Base-by-base conservation (phyloP, 495 filamentous ascomycete species). In the Podospora sp. region DNA sequence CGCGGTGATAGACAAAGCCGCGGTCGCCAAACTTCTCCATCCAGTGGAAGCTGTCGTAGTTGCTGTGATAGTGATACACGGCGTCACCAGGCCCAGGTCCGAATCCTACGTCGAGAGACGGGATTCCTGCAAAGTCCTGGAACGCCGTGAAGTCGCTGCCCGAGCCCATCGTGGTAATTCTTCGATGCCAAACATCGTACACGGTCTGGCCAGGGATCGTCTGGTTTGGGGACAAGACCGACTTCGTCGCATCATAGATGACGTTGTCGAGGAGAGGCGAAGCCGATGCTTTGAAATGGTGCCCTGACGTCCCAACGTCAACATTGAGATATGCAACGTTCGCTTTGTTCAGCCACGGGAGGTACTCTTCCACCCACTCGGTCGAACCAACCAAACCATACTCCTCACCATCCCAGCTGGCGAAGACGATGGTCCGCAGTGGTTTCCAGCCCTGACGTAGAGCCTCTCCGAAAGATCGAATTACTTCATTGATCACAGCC, bases 371-470 rank as follows among this genome's bases (percentile, higher is more conserved):
- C 8, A 99, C 95, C 81, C 93, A 93, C 78, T 99, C 96, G 1
- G 96, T 98, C 11, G 91, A 93, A 14, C 95, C 95, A 60, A 97
- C 86, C 16, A 96, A 79, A 68, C 96, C 96, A 73, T 97, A 98
- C 75, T 96, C 93, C 73, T 92, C 91, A 29, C 89, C 95, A 73
- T 99, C 95, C 95, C 95, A 98, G 71, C 90, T 94, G 25, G 91
- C 92, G 76, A 98, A 97, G 66, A 95, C 89, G 68, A 99, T 93
- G 6, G 92, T 97, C 14, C 95, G 90, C 1, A 94, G 80, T 14
- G 95, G 95, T 60, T 91, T 90, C 95, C 95, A 99, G 11, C 94
- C 94, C 27, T 86, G 86, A 24, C 81, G 82, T n/a, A 89, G 77
- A 40, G 97, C 87, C 63, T 91, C 82, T 29, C 93, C 92, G 72